These are phyloP conservation scores for Scutellaria baicalensis DNA, from an alignment of 257 asterid genomes.

Conservation along the genomic window DNA sequence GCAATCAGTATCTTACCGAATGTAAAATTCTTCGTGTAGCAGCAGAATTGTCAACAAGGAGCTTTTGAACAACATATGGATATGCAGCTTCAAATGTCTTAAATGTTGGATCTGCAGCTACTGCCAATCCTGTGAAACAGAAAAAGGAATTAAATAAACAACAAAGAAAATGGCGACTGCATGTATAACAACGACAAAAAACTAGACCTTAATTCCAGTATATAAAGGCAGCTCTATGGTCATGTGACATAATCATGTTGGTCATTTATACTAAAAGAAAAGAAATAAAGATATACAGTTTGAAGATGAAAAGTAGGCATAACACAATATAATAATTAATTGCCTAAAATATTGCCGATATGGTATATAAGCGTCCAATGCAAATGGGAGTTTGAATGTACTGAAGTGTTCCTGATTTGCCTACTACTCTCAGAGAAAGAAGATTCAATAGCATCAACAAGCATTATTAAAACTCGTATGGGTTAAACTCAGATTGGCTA, in stretches of 20 bases:
- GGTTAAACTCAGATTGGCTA: background rate
- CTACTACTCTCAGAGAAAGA: background rate
- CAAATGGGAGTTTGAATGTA: background rate
- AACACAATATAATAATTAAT: background rate
- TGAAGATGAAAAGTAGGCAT: background rate
- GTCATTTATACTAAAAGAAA: background rate
- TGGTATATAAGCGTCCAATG: background rate
- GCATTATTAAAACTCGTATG: background rate
- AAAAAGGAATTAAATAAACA: constrained; percentile 6
- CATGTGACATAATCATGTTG: too few species aligned
- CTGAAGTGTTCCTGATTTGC: background rate
- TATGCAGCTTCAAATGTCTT: constrained; percentile 95
- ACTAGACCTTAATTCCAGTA: too few species aligned
- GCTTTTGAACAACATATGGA: constrained; percentile 89
- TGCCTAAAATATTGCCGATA: background rate
- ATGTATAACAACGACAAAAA: background rate
- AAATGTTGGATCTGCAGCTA: constrained; percentile 86
- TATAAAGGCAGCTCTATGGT: too few species aligned
- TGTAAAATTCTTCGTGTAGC: constrained; percentile 64
- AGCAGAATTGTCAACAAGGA: constrained; percentile 81
- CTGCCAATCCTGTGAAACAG: constrained; percentile 68
- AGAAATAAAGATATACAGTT: background rate
- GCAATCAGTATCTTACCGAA: constrained; percentile 41
- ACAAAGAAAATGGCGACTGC: background rate
- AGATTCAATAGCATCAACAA: background rate